A percentile compares a stretch with the other conserved stretches of the same genome.
These are phyloP conservation scores for Sugiyamaella smithiae DNA, from an alignment of 805 yeast genomes.

Conservation along the genomic window DNA sequence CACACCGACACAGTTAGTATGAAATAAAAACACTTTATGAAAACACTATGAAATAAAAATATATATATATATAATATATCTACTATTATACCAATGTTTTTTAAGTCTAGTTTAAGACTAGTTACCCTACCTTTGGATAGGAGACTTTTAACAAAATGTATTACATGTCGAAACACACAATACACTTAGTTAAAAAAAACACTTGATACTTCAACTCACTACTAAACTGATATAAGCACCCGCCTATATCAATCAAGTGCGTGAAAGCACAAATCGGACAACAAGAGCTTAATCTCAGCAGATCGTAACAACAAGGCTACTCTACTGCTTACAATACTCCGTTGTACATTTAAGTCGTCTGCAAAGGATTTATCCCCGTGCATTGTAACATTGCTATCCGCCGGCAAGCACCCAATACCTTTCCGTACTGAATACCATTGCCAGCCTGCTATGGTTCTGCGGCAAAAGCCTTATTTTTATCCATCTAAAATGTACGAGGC, in stretches of 20 bases:
- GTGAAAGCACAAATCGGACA: constrained; percentile 35
- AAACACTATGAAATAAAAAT: too few relatives aligned
- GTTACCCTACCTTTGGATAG: background rate
- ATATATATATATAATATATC: too few relatives aligned
- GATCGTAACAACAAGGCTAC: constrained; percentile 56
- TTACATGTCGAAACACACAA: too few relatives aligned
- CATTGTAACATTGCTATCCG: constrained; percentile 44
- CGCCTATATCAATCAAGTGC: constrained; percentile 8
- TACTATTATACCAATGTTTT: background rate
- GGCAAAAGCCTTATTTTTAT: constrained; percentile 43
- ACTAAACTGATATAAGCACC: constrained; percentile 6
- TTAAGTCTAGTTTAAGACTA: too few relatives aligned
- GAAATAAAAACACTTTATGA: too few relatives aligned
- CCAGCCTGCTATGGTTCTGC: constrained; percentile 45
- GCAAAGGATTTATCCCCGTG: constrained; percentile 49
- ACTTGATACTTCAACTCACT: too few relatives aligned
- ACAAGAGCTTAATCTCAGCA: constrained; percentile 47
- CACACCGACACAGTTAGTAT: too few relatives aligned
- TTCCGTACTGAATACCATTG: constrained; percentile 39
- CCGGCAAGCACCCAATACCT: constrained; percentile 42
- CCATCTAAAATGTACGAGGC: constrained; percentile 43
- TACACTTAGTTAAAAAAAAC: background rate
- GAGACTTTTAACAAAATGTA: background rate
- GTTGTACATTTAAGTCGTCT: constrained; percentile 47
- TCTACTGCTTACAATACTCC: constrained; percentile 50